Percentiles rank a stretch among this genome's conserved stretches.
Evolutionary conservation across 2,329 filamentous ascomycete genomes (phyloP).

Genomic region (Xylariaceae sp.): DNA sequence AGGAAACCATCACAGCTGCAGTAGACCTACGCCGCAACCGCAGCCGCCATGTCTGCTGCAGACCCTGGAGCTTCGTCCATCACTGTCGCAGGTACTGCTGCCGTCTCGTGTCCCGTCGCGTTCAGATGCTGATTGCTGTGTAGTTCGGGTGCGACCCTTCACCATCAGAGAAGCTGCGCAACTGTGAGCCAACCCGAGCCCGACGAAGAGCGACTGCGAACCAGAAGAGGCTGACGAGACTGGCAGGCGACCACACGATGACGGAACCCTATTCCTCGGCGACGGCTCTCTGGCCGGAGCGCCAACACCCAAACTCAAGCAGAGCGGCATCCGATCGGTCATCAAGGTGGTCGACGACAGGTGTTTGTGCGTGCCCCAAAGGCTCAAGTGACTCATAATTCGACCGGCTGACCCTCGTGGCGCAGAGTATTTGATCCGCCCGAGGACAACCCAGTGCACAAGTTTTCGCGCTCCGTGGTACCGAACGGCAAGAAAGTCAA

Average conservation of each 20-base stretch:
- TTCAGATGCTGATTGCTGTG: not conserved
- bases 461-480: slow-evolving; percentile 75
- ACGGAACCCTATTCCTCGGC: slow-evolving; percentile 86
- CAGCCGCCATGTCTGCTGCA: slow-evolving; percentile 23
- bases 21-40: slow-evolving; percentile 4
- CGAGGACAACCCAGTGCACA: slow-evolving; percentile 86
- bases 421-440: slow-evolving; percentile 90
- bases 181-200: slow-evolving; percentile 44
- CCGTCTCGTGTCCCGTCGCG: not conserved
- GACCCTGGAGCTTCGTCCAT: slow-evolving; percentile 50
- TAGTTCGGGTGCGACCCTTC: slow-evolving; percentile 64
- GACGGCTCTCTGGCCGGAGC: slow-evolving; percentile 89
- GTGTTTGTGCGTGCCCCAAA: slow-evolving; percentile 66
- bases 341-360: slow-evolving; percentile 96
- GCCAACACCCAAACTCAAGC: slow-evolving; percentile 74
- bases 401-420: too few relatives aligned
- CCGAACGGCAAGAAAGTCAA: slow-evolving; percentile 86
- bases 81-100: slow-evolving; percentile 44
- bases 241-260: slow-evolving; percentile 59
- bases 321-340: slow-evolving; percentile 81
- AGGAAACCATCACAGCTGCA: slow-evolving; percentile 5
- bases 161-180: slow-evolving; percentile 93
- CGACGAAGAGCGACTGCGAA: not conserved
- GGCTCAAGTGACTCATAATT: too few relatives aligned
- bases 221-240: slow-evolving; percentile 10